phyloP scores from a whole-genome alignment of 805 yeast species.

The Spathaspora hagerdaliae region DNA sequence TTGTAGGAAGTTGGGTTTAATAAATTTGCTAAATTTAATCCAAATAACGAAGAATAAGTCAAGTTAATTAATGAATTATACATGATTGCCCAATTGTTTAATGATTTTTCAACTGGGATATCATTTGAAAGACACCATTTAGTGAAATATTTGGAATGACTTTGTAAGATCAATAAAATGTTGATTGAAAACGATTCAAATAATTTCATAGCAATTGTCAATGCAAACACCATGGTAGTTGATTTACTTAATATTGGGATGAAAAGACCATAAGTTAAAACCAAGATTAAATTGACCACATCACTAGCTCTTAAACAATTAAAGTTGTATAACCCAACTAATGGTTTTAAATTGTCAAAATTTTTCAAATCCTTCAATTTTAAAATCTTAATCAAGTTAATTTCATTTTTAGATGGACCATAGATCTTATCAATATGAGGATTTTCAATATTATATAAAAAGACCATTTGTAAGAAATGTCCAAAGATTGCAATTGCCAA shows the following conservation, averaged over 20 bases:
- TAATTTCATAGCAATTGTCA: slow-evolving; percentile 46
- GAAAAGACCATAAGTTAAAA: slow-evolving; percentile 38
- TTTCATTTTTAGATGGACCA: slow-evolving; percentile 43
- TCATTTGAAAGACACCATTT: slow-evolving; percentile 62
- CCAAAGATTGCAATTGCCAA: slow-evolving; percentile 68
- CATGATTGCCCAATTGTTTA: slow-evolving; percentile 67
- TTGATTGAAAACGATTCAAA: slow-evolving; percentile 50
- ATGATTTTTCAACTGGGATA: slow-evolving; percentile 59
- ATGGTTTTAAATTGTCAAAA: slow-evolving; percentile 42
- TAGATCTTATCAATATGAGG: slow-evolving; percentile 85
- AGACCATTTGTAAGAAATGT: slow-evolving; percentile 72
- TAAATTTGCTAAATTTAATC: slow-evolving; percentile 27
- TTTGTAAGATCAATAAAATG: slow-evolving; percentile 52
- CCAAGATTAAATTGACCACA: slow-evolving; percentile 42
- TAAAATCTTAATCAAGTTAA: slow-evolving; percentile 31
- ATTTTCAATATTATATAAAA: slow-evolving; percentile 70
- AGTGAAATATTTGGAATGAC: slow-evolving; percentile 59
- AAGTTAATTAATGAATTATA: slow-evolving; percentile 50
- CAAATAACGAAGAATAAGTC: slow-evolving; percentile 53
- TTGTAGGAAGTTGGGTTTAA: slow-evolving; percentile 12
- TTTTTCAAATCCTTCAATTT: slow-evolving; percentile 47
- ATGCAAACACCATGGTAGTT: slow-evolving; percentile 23
- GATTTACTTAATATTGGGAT: slow-evolving; percentile 36
- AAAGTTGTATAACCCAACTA: slow-evolving; percentile 63
- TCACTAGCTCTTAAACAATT: slow-evolving; percentile 64